A percentile compares a stretch with the other conserved stretches of the same genome.
These are phyloP conservation scores for Nigrospora sphaerica DNA, from an alignment of 2,329 filamentous ascomycete species.

Conservation along the genomic window DNA sequence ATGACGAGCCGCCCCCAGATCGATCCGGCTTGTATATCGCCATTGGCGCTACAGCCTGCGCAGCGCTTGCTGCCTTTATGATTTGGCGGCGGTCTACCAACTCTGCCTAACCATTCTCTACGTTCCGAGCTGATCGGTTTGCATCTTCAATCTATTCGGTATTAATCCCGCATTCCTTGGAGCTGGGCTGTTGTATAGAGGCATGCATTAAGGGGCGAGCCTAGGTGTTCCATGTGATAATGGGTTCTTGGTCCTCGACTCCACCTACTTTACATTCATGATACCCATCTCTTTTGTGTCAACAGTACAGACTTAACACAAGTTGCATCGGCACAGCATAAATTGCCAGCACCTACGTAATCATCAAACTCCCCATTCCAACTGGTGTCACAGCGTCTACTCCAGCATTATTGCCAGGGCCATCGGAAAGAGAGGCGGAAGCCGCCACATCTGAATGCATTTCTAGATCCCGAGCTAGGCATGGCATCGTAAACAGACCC, in stretches of 20 bases:
- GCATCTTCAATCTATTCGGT: background rate
- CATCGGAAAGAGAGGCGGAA: no score
- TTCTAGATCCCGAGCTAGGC: no score
- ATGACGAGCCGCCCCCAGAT: constrained; percentile 78
- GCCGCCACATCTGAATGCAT: no score
- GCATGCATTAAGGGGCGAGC: no score
- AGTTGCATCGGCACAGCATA: background rate
- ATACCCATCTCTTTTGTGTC: constrained; percentile 2
- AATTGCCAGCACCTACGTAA: background rate
- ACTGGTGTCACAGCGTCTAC: no score
- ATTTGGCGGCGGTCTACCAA: constrained; percentile 56
- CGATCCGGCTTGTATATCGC: constrained; percentile 81
- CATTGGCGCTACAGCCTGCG: constrained; percentile 64
- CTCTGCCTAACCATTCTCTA: constrained; percentile 16
- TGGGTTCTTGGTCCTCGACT: background rate
- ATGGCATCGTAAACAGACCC: no score
- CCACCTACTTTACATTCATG: background rate
- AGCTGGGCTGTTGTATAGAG: background rate
- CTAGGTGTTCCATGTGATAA: no score
- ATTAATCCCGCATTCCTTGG: background rate
- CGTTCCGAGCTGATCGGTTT: background rate
- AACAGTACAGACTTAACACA: background rate
- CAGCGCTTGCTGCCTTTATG: constrained; percentile 55
- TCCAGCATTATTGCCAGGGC: no score
- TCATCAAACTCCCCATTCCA: no score